These are phyloP conservation scores for Fusarium armeniacum DNA, from an alignment of 2,329 filamentous ascomycete genomes.

Conservation along the genomic window DNA sequence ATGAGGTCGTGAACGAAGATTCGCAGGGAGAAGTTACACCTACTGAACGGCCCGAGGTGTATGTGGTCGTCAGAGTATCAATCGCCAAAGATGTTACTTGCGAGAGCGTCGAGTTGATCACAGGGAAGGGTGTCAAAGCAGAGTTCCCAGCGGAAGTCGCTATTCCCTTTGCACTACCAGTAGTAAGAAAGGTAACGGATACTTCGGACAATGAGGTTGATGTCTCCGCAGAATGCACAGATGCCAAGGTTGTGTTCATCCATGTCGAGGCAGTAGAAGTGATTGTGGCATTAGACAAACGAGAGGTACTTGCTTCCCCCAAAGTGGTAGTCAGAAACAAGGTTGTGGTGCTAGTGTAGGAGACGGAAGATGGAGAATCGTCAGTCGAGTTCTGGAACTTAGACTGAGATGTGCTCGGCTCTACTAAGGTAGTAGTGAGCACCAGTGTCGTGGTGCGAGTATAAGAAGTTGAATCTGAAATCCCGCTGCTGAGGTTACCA, in stretches of 20 bases:
- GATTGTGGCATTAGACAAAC: conserved; percentile 30
- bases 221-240: conserved; percentile 24
- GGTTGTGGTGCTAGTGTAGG: conserved; percentile 23
- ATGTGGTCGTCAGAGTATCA: conserved; percentile 21
- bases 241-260: conserved; percentile 36
- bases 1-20: conserved; percentile 24
- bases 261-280: conserved; percentile 29
- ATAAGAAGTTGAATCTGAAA: conserved; percentile 15
- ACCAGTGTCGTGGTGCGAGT: conserved; percentile 22
- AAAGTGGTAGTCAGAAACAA: conserved; percentile 20
- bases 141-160: conserved; percentile 23
- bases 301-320: conserved; percentile 29
- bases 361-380: conserved; percentile 16
- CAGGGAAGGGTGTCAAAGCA: conserved; percentile 21
- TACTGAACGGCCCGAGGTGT: conserved; percentile 8
- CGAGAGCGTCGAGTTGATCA: conserved; percentile 38
- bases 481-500: conserved; percentile 38
- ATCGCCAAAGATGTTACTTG: conserved; percentile 19
- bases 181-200: conserved; percentile 6
- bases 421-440: conserved; percentile 6
- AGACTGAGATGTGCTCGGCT: conserved; percentile 27
- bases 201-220: conserved; percentile 10
- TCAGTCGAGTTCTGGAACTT: conserved; percentile 30
- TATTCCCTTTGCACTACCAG: conserved; percentile 21
- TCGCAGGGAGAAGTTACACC: conserved; percentile 32